Conservation (phyloP, 139 green algal genomes). For the Micractinium conductrix region DNA sequence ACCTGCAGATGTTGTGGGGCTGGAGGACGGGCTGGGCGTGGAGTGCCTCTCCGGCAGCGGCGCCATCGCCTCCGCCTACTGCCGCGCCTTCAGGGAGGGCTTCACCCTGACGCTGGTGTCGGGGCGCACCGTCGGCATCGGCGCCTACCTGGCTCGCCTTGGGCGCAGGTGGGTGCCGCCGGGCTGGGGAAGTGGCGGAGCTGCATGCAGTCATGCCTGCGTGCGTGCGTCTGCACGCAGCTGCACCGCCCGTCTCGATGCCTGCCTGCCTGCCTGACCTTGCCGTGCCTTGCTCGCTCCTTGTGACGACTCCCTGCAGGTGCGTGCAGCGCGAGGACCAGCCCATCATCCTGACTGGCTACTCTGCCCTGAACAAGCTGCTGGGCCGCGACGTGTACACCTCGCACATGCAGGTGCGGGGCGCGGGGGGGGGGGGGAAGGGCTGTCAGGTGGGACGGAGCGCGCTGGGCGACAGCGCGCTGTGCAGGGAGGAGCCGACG, state of each 20-base stretch:
- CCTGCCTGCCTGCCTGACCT: too few relatives aligned
- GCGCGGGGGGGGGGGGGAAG: not conserved
- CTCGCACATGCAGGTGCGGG: conserved; percentile 85
- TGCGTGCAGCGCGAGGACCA: conserved; percentile 93
- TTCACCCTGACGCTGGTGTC: conserved; percentile 95
- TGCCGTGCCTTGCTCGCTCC: too few relatives aligned
- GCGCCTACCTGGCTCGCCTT: conserved; percentile 96
- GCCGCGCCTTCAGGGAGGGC: conserved; percentile 81
- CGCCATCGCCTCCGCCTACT: conserved; percentile 87
- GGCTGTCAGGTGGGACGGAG: not conserved
- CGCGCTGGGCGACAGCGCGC: too few relatives aligned
- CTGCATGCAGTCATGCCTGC: not conserved
- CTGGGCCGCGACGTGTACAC: conserved; percentile 96
- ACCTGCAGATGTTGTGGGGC: conserved; percentile 88
- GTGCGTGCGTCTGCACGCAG: too few relatives aligned
- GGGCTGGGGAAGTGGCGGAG: not conserved
- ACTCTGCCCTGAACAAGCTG: conserved; percentile 98
- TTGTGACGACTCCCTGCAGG: conserved; percentile 21
- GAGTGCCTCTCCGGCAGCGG: conserved; percentile 97
- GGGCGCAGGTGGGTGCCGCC: conserved; percentile 64
- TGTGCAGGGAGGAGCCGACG: too few relatives aligned
- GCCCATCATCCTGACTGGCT: conserved; percentile 99
- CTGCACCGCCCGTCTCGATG: too few relatives aligned
- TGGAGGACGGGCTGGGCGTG: conserved; percentile 96
- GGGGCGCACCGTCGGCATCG: conserved; percentile 96